Evolutionary conservation across 108 stramenopile species (phyloP).

Genomic region (Phaeodactylum tricornutum): DNA sequence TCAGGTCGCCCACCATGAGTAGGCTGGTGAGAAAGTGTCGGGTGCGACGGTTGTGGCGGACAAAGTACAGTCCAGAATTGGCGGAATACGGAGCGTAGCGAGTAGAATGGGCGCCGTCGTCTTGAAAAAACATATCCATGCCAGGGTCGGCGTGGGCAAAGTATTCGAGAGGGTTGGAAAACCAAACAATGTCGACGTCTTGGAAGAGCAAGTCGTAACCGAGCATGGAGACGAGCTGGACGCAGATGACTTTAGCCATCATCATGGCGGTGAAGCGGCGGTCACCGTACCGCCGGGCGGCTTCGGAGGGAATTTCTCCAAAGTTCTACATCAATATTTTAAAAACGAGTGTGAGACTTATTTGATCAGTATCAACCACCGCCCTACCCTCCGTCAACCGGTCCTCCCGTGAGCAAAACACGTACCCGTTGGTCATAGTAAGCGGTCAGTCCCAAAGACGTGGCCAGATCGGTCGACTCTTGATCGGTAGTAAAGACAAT

Average conservation of each 20-base stretch:
- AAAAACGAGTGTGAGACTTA: not conserved
- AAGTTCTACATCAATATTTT: conserved; percentile 20
- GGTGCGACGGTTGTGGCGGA: conserved; percentile 47
- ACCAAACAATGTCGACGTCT: conserved; percentile 75
- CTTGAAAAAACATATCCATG: conserved; percentile 72
- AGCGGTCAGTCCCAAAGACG: conserved; percentile 51
- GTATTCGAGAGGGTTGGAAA: conserved; percentile 45
- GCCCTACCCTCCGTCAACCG: not conserved
- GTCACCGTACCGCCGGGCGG: conserved; percentile 54
- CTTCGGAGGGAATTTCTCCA: conserved; percentile 27
- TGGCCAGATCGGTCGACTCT: conserved; percentile 60
- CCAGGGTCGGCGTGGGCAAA: conserved; percentile 27
- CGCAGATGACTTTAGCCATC: conserved; percentile 61
- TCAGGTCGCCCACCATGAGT: conserved; percentile 45
- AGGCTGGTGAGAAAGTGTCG: conserved; percentile 34
- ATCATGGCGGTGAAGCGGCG: conserved; percentile 56
- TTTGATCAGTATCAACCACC: not conserved
- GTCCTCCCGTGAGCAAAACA: conserved; percentile 1
- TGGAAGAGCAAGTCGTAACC: conserved; percentile 78
- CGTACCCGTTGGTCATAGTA: conserved; percentile 70
- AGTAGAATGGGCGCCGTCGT: conserved; percentile 60
- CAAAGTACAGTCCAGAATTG: conserved; percentile 34
- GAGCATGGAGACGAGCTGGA: conserved; percentile 54
- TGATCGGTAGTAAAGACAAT: conserved; percentile 73
- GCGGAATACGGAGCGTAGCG: conserved; percentile 58